Base-by-base conservation (phyloP, 2,329 filamentous ascomycete species). In the Aspergillus luchuensis region DNA sequence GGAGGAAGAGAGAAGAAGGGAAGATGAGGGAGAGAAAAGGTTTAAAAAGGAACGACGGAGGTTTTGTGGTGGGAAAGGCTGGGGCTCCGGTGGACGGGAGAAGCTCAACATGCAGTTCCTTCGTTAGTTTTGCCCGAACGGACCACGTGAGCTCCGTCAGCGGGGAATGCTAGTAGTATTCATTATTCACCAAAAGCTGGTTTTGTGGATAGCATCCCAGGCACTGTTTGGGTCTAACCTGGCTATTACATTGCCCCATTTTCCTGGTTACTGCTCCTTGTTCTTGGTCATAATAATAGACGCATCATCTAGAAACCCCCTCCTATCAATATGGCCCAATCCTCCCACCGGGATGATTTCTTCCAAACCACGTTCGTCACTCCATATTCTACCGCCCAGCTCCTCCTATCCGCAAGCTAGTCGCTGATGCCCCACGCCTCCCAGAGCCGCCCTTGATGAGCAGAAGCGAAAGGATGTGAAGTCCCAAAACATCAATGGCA, bases 351-450 rank as follows among this genome's bases (percentile, higher is more conserved):
- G 55, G 88, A 90, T 30, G 87, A 95, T 72, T 98, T 96, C 81
- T 98, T 98, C 73, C 91, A 97, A 77, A 96, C 92, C 30, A 90
- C 93, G 91, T 95, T 79, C 78, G 88, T 75, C 39, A 47, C 28
- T 49, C 51, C 41, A 36, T 36, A 19, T 8, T 21, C 49, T 49
- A 13, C 48, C 38, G 48, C 28, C 48, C 21, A 47, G 49, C 19
- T 50, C 63, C 57, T 56, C 63, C 57, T 56, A 36, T 49, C 48
- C 55, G 38, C 25, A 45, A 56, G 19, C 41, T 17, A 48, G 25
- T 60, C 55, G 58, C 66, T 67, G 56, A 67, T 56, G 17, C 39
- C 39, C 33, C 57, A 25, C 23, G 45, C 54, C 21, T 58, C 57
- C 33, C 71, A 84, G 79, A 61, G 79, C 84, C 49, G 79, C 84